Evolutionary conservation across 2,329 filamentous ascomycete genomes (phyloP).

Genomic region (Elsinoe perseae): DNA sequence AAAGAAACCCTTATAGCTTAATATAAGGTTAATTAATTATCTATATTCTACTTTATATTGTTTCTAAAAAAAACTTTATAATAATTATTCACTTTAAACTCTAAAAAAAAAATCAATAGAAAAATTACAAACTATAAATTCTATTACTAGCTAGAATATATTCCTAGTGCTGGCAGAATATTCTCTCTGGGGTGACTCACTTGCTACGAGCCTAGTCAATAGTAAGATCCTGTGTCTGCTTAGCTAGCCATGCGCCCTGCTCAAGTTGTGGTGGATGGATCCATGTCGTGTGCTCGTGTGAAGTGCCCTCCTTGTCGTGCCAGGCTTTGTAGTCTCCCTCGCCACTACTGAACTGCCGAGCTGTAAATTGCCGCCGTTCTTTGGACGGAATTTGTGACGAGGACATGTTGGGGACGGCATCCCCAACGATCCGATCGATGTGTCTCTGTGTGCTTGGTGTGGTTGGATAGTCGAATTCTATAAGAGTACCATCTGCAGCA

Average conservation of each 20-base stretch:
- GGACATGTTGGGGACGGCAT: conserved; percentile 28
- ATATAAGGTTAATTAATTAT: no score
- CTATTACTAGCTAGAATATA: no score
- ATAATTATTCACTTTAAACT: no score
- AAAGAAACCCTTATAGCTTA: no score
- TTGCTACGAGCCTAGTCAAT: no score
- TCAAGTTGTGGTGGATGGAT: conserved; percentile 40
- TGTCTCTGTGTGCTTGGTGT: conserved; percentile 28
- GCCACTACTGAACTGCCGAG: conserved; percentile 30
- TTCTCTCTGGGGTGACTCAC: no score
- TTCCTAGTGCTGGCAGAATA: no score
- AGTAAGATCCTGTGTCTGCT: conserved; percentile 30
- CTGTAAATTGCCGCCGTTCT: conserved; percentile 28
- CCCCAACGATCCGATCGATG: conserved; percentile 29
- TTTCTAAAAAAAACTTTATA: no score
- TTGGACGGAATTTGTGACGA: conserved; percentile 15
- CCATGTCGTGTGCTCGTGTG: conserved; percentile 39
- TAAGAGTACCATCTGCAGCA: conserved; percentile 26
- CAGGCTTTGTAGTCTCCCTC: conserved; percentile 36
- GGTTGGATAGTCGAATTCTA: conserved; percentile 40
- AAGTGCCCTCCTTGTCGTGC: conserved; percentile 34
- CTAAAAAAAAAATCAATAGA: no score
- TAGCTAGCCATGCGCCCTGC: conserved; percentile 26
- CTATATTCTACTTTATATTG: no score
- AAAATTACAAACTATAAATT: no score